These are phyloP conservation scores for Volvox reticuliferus DNA, from an alignment of 139 green algal genomes.

Conservation along the genomic window DNA sequence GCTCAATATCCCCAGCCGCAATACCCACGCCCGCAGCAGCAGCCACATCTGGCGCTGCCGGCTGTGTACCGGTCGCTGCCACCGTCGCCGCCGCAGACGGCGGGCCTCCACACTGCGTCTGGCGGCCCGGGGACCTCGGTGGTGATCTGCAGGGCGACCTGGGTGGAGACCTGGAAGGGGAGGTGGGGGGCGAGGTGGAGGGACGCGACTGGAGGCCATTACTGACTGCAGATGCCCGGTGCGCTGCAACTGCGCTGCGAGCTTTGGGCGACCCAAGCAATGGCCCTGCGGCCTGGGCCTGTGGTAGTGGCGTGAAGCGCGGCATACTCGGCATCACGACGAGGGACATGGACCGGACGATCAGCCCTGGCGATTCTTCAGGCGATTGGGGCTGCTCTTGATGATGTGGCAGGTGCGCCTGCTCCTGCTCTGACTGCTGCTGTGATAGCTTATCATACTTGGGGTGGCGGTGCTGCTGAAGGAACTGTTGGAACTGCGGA, in stretches of 20 bases:
- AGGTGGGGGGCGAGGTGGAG: background rate
- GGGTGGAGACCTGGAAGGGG: background rate
- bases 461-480: background rate
- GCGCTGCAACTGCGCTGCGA: background rate
- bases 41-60: background rate
- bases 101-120: background rate
- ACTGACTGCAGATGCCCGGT: background rate
- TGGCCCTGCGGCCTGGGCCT: background rate
- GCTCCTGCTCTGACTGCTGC: background rate
- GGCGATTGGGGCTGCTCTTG: background rate
- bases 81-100: background rate
- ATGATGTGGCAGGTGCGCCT: background rate
- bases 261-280: background rate
- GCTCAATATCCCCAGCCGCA: too few relatives aligned
- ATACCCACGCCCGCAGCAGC: too few relatives aligned
- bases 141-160: background rate
- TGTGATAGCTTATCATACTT: background rate
- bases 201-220: background rate
- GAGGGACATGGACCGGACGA: background rate
- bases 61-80: background rate
- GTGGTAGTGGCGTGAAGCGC: slow-evolving; percentile 3
- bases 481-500: background rate
- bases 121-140: background rate
- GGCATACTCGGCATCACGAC: slow-evolving; percentile 14
- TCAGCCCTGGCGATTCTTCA: background rate